These are phyloP conservation scores for Zangia roseola DNA, from an alignment of 768 basidiomycete species.

Conservation along the genomic window DNA sequence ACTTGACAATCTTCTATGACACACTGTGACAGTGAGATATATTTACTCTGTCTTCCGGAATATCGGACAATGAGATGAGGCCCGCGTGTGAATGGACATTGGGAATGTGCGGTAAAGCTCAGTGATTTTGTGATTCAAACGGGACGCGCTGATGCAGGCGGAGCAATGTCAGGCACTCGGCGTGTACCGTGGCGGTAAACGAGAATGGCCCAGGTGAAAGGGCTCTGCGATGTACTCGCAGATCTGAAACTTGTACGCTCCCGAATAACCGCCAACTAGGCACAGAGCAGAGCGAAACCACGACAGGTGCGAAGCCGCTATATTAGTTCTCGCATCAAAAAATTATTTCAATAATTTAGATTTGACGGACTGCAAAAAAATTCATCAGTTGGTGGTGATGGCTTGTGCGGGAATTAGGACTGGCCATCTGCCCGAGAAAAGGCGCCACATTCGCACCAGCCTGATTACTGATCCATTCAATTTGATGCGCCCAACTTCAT, in stretches of 20 bases:
- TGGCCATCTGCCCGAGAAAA: slow-evolving; percentile 5
- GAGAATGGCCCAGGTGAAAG: not conserved
- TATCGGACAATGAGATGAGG: slow-evolving; percentile 10
- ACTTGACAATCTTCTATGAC: slow-evolving; percentile 19
- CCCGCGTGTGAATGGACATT: slow-evolving; percentile 18
- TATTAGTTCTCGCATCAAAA: slow-evolving; percentile 13
- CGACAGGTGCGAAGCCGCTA: slow-evolving; percentile 7
- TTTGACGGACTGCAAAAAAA: slow-evolving; percentile 6
- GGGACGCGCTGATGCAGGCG: slow-evolving; percentile 1
- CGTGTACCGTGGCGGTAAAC: not conserved
- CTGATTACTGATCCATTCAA: slow-evolving; percentile 2
- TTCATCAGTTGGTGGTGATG: slow-evolving; percentile 4
- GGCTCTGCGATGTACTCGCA: not conserved
- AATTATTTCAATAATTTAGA: slow-evolving; percentile 6
- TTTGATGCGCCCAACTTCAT: slow-evolving; percentile 21
- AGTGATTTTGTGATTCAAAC: slow-evolving; percentile 13
- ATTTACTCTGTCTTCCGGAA: slow-evolving; percentile 13
- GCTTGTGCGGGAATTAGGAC: slow-evolving; percentile 22
- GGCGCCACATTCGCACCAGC: slow-evolving; percentile 9
- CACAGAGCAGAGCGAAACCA: slow-evolving; percentile 3
- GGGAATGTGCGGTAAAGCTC: slow-evolving; percentile 14
- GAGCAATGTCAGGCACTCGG: slow-evolving; percentile 2
- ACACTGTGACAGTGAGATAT: slow-evolving; percentile 16
- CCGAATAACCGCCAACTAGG: slow-evolving; percentile 3
- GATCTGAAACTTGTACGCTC: not conserved